phyloP scores from a whole-genome alignment of 345 rosid species.

The Rubroshorea leprosula region DNA sequence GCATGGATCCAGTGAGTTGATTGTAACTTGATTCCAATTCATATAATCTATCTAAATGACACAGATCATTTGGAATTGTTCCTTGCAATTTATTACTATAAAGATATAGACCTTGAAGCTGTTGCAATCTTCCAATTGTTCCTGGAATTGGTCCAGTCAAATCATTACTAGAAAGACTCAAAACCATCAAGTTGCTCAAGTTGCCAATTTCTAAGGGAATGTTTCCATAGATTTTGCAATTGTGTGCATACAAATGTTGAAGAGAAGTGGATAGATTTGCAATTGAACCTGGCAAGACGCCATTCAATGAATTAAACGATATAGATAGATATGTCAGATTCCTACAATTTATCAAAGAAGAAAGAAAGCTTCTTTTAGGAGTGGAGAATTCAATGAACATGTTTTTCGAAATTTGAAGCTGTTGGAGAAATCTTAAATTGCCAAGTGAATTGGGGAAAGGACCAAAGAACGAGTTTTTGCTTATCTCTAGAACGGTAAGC shows the following conservation, averaged over 20 bases:
- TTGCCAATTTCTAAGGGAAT: constrained; percentile 15
- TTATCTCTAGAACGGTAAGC: too few species aligned
- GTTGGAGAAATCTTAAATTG: too few species aligned
- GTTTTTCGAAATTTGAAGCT: too few species aligned
- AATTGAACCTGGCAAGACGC: constrained; percentile 8
- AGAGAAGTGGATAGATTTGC: constrained; percentile 9
- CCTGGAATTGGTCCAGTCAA: constrained; percentile 9
- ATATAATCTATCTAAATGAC: not conserved
- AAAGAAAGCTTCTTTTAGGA: constrained; percentile 8
- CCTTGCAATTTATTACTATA: constrained; percentile 4
- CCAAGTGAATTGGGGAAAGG: too few species aligned
- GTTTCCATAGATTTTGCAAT: constrained; percentile 11
- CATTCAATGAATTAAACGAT: not conserved
- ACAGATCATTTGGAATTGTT: constrained; percentile 2
- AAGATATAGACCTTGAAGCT: constrained; percentile 11
- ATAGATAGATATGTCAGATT: not conserved
- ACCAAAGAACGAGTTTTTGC: too few species aligned
- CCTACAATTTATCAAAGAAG: constrained; percentile 17
- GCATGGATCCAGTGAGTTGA: constrained; percentile 1
- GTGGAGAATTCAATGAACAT: too few species aligned
- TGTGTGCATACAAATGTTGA: not conserved
- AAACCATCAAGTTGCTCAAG: too few species aligned
- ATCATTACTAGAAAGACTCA: constrained; percentile 4
- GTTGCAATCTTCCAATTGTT: constrained; percentile 7
- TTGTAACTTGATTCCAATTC: not conserved